A percentile compares a stretch with the other conserved stretches of the same genome.
These are phyloP conservation scores for Grifola frondosa DNA, from an alignment of 1,284 basidiomycete species.

Conservation along the genomic window DNA sequence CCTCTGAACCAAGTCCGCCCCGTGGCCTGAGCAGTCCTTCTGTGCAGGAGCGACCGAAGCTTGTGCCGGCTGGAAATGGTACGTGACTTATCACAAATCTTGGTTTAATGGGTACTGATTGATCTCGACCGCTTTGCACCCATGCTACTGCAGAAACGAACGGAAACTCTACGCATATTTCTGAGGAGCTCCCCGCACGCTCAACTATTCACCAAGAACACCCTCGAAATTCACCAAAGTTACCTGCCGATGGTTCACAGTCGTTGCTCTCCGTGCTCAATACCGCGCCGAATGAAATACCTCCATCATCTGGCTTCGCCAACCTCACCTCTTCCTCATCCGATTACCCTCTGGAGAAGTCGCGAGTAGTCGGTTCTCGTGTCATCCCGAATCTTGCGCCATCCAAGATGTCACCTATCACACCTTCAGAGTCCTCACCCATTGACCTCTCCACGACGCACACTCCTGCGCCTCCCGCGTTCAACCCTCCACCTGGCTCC, in stretches of 20 bases:
- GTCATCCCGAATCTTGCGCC: constrained; percentile 33
- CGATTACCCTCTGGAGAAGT: constrained; percentile 24
- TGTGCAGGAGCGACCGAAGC: constrained; percentile 6
- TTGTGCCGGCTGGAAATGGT: background rate
- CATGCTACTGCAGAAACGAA: too few relatives aligned
- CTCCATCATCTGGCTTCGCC: constrained; percentile 9
- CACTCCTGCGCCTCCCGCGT: constrained; percentile 32
- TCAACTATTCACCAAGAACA: too few relatives aligned
- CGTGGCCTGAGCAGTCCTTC: constrained; percentile 13
- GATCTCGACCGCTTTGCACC: too few relatives aligned
- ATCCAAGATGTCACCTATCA: constrained; percentile 22
- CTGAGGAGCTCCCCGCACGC: too few relatives aligned
- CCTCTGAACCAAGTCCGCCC: constrained; percentile 10
- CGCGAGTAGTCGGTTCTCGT: constrained; percentile 36
- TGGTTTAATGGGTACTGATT: too few relatives aligned
- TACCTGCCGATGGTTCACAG: background rate
- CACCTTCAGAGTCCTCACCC: constrained; percentile 14
- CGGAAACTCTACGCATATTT: too few relatives aligned
- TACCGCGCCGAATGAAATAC: constrained; percentile 1
- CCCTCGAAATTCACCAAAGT: too few relatives aligned
- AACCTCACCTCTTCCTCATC: constrained; percentile 24
- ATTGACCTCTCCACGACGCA: constrained; percentile 19
- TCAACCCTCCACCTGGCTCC: constrained; percentile 69
- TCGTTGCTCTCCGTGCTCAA: constrained; percentile 4
- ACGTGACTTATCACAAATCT: too few relatives aligned